These are phyloP conservation scores for Nakazawaea wyomingensis DNA, from an alignment of 805 yeast species.

Conservation along the genomic window DNA sequence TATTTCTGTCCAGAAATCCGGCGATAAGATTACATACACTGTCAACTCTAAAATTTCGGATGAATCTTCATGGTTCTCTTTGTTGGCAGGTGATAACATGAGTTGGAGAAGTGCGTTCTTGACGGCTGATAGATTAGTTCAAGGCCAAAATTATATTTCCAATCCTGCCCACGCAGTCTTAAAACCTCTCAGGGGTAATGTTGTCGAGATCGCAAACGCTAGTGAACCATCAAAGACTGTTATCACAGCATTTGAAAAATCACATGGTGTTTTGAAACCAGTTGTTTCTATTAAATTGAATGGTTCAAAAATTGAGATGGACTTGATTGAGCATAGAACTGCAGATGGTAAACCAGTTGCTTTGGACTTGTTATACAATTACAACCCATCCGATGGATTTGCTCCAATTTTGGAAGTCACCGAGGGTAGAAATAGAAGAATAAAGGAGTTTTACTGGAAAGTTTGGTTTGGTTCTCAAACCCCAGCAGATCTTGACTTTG, in stretches of 20 bases:
- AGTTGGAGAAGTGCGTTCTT: conserved; percentile 93
- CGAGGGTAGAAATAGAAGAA: conserved; percentile 87
- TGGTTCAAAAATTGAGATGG: conserved; percentile 55
- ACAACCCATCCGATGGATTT: conserved; percentile 83
- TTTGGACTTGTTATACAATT: conserved; percentile 72
- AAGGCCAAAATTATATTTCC: conserved; percentile 70
- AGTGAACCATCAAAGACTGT: conserved; percentile 49
- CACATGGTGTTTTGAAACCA: conserved; percentile 64
- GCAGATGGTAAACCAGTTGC: conserved; percentile 70
- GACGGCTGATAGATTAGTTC: conserved; percentile 73
- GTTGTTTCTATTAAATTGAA: conserved; percentile 58
- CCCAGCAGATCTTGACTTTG: conserved; percentile 64
- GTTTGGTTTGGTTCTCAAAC: conserved; percentile 77
- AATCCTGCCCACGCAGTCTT: conserved; percentile 81
- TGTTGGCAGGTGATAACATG: conserved; percentile 72
- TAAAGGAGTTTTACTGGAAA: conserved; percentile 96
- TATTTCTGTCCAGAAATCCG: conserved; percentile 29
- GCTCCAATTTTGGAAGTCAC: conserved; percentile 90
- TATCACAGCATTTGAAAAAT: conserved; percentile 61
- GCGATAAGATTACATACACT: conserved; percentile 30
- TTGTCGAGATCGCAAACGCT: conserved; percentile 54
- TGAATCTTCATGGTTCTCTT: conserved; percentile 61
- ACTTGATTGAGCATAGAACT: conserved; percentile 84
- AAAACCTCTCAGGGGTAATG: conserved; percentile 60
- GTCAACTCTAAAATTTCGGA: conserved; percentile 31